These are phyloP conservation scores for Colletotrichum sp. DNA, from an alignment of 2,329 filamentous ascomycete species.

Conservation along the genomic window DNA sequence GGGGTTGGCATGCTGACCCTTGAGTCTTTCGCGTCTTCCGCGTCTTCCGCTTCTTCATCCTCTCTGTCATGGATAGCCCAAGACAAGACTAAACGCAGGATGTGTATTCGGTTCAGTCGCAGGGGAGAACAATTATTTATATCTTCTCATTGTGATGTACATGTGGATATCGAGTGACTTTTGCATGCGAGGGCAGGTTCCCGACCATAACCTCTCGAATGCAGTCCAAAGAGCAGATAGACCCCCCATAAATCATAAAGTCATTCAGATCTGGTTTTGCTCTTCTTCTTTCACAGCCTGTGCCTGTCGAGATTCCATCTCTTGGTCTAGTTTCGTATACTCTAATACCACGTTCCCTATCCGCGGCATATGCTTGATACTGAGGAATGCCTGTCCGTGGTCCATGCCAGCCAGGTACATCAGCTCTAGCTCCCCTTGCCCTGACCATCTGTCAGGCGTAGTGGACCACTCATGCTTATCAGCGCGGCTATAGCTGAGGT, in stretches of 20 bases:
- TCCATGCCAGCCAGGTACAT: constrained; percentile 27
- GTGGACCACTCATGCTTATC: constrained; percentile 20
- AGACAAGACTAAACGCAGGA: too few species aligned
- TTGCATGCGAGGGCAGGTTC: not conserved
- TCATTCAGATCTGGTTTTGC: not conserved
- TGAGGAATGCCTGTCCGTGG: constrained; percentile 26
- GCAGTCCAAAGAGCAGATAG: not conserved
- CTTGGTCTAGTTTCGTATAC: constrained; percentile 9
- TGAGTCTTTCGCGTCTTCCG: too few species aligned
- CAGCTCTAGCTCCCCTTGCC: constrained; percentile 26
- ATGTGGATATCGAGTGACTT: not conserved
- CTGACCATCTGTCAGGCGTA: constrained; percentile 24
- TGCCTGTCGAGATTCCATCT: not conserved
- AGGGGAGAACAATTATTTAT: not conserved
- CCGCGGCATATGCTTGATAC: constrained; percentile 11
- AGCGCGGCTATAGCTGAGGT: constrained; percentile 16
- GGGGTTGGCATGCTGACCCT: too few species aligned
- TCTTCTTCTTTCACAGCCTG: constrained; percentile 10
- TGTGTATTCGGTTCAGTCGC: not conserved
- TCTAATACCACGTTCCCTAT: constrained; percentile 6
- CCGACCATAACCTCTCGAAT: constrained; percentile 1
- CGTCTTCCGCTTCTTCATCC: too few species aligned
- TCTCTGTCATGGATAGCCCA: too few species aligned
- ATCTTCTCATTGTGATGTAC: not conserved
- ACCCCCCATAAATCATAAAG: not conserved